Evolutionary conservation across 768 basidiomycete genomes (phyloP), one percentile per base, ranked within the genome.

Genomic region (Agaricus subrufescens): DNA sequence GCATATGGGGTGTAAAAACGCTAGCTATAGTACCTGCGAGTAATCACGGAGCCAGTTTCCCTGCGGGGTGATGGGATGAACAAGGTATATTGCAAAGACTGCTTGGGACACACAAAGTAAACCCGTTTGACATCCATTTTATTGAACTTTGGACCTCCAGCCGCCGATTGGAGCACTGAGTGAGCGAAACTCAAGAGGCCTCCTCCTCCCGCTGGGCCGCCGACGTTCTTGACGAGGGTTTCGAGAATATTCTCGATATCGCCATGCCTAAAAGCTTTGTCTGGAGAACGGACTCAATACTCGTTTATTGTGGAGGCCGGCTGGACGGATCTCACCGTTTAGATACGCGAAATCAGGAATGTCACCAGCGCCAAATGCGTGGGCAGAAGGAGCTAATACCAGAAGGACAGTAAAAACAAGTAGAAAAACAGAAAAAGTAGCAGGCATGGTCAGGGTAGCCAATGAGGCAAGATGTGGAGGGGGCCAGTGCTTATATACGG

Each of bases 11-110:
- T 10, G n/a, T 27, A n/a, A 9, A n/a, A 50, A 46, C 15, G 52
- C 43, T 11, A 15, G 55, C 47, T 51, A 46, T 38, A 39, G 23
- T 58, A 80, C 80, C 71, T 84, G 81, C 26, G 83, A 85, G 63
- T 87, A 87, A 66, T 88, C 86, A 59, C 86, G 70, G 25, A 88
- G 69, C 86, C 86, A 86, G 59, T 86, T 86, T 46, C 84, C 84
- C 82, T 83, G 38, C 9, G 45, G 43, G 8, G 42, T 34, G 8
- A 30, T 46, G 27, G 26, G 47, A 15, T 45, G 14, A 26, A 10
- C 34, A 30, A 40, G 14, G 31, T 4, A 34, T 23, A 10, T 15
- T 30, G 15, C 15, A 12, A 50, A 19, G 12, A 7, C 19, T 7
- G 42, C 25, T 7, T 23, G 46, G 31, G 31, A 48, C 30, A 30